phyloP scores from a whole-genome alignment of 495 filamentous ascomycete species.

The Parathielavia hyrcaniae region DNA sequence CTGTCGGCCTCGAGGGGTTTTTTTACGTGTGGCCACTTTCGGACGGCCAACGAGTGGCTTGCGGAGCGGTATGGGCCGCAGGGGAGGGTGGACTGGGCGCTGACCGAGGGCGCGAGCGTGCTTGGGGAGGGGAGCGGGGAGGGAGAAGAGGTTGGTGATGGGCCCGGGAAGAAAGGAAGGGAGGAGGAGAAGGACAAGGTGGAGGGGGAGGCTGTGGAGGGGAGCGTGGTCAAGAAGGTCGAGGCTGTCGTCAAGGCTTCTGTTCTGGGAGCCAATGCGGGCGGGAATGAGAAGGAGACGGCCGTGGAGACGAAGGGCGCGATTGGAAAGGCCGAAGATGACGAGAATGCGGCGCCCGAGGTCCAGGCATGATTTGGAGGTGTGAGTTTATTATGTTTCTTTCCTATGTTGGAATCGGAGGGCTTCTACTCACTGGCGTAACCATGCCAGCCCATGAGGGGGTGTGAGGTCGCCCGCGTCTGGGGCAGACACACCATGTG shows the following conservation, averaged over 20 bases:
- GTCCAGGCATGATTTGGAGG: slow-evolving; percentile 4
- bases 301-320: slow-evolving; percentile 1
- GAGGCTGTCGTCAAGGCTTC: slow-evolving; percentile 15
- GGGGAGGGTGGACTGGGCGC: slow-evolving; percentile 79
- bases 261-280: not conserved
- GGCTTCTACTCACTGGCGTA: not conserved
- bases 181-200: slow-evolving; percentile 5
- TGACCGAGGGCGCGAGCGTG: slow-evolving; percentile 36
- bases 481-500: not conserved
- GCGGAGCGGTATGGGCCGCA: slow-evolving; percentile 65
- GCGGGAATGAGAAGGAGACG: slow-evolving; percentile 9
- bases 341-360: slow-evolving; percentile 11
- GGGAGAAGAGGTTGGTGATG: slow-evolving; percentile 8
- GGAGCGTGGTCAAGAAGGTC: slow-evolving; percentile 19
- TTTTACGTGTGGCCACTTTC: slow-evolving; percentile 83
- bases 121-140: slow-evolving; percentile 15
- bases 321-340: not conserved
- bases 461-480: not conserved
- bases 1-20: slow-evolving; percentile 74
- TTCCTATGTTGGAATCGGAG: not conserved
- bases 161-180: slow-evolving; percentile 14
- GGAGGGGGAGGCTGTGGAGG: slow-evolving; percentile 21
- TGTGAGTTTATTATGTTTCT: not conserved
- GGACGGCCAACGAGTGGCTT: slow-evolving; percentile 85
- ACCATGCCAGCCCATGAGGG: not conserved